phyloP scores from a whole-genome alignment of 805 yeast genomes.

The Candida qinlingensis region DNA sequence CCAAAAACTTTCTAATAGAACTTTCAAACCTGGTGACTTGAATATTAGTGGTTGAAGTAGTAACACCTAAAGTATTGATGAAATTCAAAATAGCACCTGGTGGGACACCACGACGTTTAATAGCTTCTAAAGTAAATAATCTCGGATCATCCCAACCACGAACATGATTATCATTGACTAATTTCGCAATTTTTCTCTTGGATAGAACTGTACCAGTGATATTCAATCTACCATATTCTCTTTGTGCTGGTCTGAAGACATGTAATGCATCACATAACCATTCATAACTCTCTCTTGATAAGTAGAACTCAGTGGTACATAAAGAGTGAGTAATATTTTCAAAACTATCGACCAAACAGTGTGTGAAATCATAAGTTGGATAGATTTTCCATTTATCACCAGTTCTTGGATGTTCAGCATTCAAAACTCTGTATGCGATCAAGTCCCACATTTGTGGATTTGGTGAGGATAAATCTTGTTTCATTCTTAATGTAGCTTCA shows the following conservation, averaged over 20 bases:
- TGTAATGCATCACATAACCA: slow-evolving; percentile 96
- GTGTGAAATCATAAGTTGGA: slow-evolving; percentile 98
- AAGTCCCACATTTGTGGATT: slow-evolving; percentile 99
- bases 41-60: slow-evolving; percentile 87
- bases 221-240: slow-evolving; percentile 96
- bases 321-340: slow-evolving; percentile 94
- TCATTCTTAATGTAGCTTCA: slow-evolving; percentile 94
- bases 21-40: slow-evolving; percentile 87
- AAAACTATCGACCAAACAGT: slow-evolving; percentile 96
- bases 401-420: slow-evolving; percentile 93
- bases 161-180: slow-evolving; percentile 75
- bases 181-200: slow-evolving; percentile 91
- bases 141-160: slow-evolving; percentile 99
- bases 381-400: slow-evolving; percentile 97
- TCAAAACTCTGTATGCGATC: slow-evolving; percentile 90
- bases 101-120: slow-evolving; percentile 96
- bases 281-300: slow-evolving; percentile 92
- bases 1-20: slow-evolving; percentile 82
- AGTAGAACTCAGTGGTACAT: slow-evolving; percentile 91
- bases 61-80: slow-evolving; percentile 93
- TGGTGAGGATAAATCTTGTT: slow-evolving; percentile 83
- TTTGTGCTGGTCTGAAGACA: slow-evolving; percentile 96
- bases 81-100: slow-evolving; percentile 95
- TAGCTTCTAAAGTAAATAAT: slow-evolving; percentile 87
- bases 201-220: slow-evolving; percentile 92